These are phyloP conservation scores for Monosporozyma siamensis DNA, from an alignment of 805 yeast genomes.

Conservation along the genomic window DNA sequence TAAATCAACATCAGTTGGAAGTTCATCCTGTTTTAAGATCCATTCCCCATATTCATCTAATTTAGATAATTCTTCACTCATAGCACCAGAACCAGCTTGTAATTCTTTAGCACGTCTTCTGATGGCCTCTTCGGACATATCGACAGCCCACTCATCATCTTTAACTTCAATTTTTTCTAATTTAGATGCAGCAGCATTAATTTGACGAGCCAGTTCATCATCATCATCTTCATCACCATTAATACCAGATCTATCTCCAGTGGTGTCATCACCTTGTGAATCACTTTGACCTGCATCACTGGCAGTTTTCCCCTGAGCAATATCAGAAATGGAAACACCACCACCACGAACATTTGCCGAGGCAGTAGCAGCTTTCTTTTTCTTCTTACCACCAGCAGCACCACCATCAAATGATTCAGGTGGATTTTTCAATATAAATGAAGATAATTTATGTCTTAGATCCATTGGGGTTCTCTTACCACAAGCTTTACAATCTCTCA, in stretches of 20 bases:
- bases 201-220: slow-evolving; percentile 66
- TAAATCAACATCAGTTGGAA: slow-evolving; percentile 82
- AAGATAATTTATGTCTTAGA: slow-evolving; percentile 75
- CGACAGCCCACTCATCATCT: slow-evolving; percentile 96
- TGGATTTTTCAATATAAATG: slow-evolving; percentile 85
- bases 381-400: slow-evolving; percentile 39
- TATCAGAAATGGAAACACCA: slow-evolving; percentile 70
- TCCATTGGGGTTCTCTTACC: slow-evolving; percentile 83
- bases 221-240: slow-evolving; percentile 47
- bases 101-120: slow-evolving; percentile 82
- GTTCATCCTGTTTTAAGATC: slow-evolving; percentile 56
- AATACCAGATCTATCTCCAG: too few relatives aligned
- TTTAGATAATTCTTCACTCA: slow-evolving; percentile 36
- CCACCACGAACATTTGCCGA: slow-evolving; percentile 85
- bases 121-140: slow-evolving; percentile 92
- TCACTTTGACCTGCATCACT: slow-evolving; percentile 13
- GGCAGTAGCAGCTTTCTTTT: slow-evolving; percentile 77
- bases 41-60: slow-evolving; percentile 84
- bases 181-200: slow-evolving; percentile 75
- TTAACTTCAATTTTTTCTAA: slow-evolving; percentile 56
- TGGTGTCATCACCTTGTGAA: slow-evolving; percentile 32
- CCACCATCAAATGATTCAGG: slow-evolving; percentile 47
- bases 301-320: slow-evolving; percentile 45
- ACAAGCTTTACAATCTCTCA: slow-evolving; percentile 96
- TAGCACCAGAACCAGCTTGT: slow-evolving; percentile 44